These are phyloP conservation scores for Teratosphaeria viscida DNA, from an alignment of 2,329 filamentous ascomycete genomes.

Conservation along the genomic window DNA sequence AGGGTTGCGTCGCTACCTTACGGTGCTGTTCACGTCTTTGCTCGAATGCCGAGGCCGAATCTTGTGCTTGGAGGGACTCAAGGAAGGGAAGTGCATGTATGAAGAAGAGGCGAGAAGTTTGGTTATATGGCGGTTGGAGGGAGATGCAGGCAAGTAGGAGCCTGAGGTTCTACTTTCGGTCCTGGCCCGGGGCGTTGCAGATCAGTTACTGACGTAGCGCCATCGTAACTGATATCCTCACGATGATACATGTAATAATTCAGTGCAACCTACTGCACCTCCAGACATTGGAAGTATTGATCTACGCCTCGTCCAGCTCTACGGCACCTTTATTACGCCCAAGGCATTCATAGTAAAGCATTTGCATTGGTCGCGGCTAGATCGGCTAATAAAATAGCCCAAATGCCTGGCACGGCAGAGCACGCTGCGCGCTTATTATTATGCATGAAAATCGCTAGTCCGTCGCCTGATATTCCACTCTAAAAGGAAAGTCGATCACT, in stretches of 20 bases:
- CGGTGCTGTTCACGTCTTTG: background rate
- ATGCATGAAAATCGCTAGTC: background rate
- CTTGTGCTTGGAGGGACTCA: background rate
- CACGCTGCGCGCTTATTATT: background rate
- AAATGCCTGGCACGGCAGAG: background rate
- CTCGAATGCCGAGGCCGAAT: background rate
- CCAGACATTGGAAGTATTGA: background rate
- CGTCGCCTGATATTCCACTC: background rate
- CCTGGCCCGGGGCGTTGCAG: background rate
- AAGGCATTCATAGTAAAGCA: background rate
- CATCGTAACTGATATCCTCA: background rate
- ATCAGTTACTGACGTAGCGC: background rate
- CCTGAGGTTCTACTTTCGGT: background rate
- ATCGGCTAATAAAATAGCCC: background rate
- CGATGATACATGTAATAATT: background rate
- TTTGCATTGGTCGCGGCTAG: background rate
- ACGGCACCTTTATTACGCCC: background rate
- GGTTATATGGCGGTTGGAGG: background rate
- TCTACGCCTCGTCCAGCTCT: background rate
- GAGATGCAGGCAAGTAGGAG: background rate
- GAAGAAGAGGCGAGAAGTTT: background rate
- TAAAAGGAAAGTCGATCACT: background rate
- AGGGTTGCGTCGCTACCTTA: background rate
- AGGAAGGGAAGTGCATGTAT: background rate
- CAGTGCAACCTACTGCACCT: background rate